Conservation (phyloP, 371 early-diverging fungal species). For the Dichotomocladium elegans region DNA sequence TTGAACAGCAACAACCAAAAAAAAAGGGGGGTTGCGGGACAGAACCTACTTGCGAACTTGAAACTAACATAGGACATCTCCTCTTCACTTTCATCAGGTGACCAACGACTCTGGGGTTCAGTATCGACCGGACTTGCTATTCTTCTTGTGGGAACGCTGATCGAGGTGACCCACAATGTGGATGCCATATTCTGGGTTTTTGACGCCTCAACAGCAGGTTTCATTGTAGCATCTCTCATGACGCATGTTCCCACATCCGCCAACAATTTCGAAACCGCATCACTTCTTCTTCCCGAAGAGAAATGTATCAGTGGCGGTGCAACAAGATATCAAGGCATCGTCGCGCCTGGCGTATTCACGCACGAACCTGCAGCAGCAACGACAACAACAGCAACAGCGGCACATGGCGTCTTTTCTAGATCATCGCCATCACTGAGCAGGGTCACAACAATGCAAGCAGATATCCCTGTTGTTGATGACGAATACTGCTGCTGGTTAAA, state of each 20-base stretch:
- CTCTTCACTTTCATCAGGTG: constrained; percentile 17
- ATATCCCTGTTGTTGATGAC: not conserved
- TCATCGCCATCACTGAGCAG: too few species aligned
- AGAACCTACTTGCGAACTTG: not conserved
- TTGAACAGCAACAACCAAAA: too few species aligned
- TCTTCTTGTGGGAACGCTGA: constrained; percentile 30
- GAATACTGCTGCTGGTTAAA: not conserved
- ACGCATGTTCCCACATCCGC: too few species aligned
- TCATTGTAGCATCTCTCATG: constrained; percentile 15
- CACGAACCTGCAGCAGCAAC: not conserved
- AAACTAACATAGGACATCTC: not conserved
- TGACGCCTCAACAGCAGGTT: constrained; percentile 20
- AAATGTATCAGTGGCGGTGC: not conserved
- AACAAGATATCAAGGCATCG: not conserved
- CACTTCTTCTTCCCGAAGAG: not conserved
- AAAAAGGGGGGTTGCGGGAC: not conserved
- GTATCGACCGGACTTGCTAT: constrained; percentile 36
- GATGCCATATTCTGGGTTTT: constrained; percentile 35
- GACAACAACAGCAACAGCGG: not conserved
- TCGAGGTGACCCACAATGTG: constrained; percentile 18
- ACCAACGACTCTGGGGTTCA: constrained; percentile 45
- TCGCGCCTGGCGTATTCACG: too few species aligned
- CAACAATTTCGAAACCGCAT: not conserved
- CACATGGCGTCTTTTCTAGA: too few species aligned
- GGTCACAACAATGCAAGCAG: too few species aligned